Percentiles rank a stretch among this genome's conserved stretches.
phyloP scores from a whole-genome alignment of 257 asterid genomes.

The Striga asiatica region DNA sequence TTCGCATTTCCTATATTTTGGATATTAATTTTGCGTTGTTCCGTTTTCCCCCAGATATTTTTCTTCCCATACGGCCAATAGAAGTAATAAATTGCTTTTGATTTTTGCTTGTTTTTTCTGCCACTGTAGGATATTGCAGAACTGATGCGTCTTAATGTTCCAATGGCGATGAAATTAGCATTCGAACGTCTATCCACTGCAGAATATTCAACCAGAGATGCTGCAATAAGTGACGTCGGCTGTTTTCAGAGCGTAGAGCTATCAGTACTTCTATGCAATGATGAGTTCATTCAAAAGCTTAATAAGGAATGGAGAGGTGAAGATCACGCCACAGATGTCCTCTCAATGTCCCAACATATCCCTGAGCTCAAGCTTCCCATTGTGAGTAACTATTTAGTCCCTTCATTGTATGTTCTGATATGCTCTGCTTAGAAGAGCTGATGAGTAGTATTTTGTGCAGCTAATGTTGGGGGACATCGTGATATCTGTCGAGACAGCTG shows the following conservation, averaged over 20 bases:
- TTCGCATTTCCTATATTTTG: no score
- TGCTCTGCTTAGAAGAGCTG: slow-evolving; percentile 18
- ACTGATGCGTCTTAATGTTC: slow-evolving; percentile 86
- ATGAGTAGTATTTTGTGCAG: slow-evolving; percentile 36
- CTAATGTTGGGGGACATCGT: slow-evolving; percentile 93
- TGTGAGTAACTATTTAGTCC: slow-evolving; percentile 35
- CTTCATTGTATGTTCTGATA: not conserved
- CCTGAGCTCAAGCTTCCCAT: slow-evolving; percentile 82
- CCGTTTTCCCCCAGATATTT: not conserved
- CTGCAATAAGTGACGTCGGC: slow-evolving; percentile 49
- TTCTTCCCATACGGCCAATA: not conserved
- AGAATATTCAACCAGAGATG: slow-evolving; percentile 58
- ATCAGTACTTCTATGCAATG: slow-evolving; percentile 89
- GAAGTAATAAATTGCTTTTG: not conserved
- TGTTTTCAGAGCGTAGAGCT: slow-evolving; percentile 73
- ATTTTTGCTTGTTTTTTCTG: slow-evolving; percentile 8
- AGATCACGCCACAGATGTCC: slow-evolving; percentile 90
- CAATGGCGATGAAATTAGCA: slow-evolving; percentile 86
- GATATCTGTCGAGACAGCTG: slow-evolving; percentile 95
- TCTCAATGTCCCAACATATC: slow-evolving; percentile 93
- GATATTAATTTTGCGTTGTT: no score
- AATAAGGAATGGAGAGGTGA: slow-evolving; percentile 96
- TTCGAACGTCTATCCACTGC: slow-evolving; percentile 51
- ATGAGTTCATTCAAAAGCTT: slow-evolving; percentile 66
- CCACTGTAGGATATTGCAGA: slow-evolving; percentile 65